Percentiles rank a stretch among this genome's conserved stretches.
These are phyloP conservation scores for Phytophthora tentaculata DNA, from an alignment of 352 stramenopile genomes.

Conservation along the genomic window DNA sequence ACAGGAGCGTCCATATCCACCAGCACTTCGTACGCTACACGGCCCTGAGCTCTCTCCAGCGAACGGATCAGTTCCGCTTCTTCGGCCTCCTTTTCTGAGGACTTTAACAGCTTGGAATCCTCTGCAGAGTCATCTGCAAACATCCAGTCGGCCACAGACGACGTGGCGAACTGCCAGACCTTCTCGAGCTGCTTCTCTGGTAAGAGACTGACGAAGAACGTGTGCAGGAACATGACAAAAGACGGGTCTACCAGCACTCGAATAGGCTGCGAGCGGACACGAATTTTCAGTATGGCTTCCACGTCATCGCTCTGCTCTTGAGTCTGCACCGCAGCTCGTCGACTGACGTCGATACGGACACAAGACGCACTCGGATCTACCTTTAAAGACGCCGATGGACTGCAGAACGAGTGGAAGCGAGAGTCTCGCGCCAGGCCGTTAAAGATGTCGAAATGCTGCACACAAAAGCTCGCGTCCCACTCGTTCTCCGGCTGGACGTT, in stretches of 20 bases:
- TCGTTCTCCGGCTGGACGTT: slow-evolving; percentile 74
- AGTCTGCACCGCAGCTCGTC: slow-evolving; percentile 29
- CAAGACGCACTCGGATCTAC: slow-evolving; percentile 39
- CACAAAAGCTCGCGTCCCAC: slow-evolving; percentile 64
- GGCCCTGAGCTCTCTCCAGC: slow-evolving; percentile 37
- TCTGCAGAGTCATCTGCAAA: slow-evolving; percentile 62
- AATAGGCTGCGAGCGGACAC: slow-evolving; percentile 64
- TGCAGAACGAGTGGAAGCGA: slow-evolving; percentile 71
- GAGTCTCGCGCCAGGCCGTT: slow-evolving; percentile 56
- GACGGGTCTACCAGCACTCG: slow-evolving; percentile 74
- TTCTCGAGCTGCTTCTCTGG: slow-evolving; percentile 74
- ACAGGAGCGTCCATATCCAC: slow-evolving; percentile 82
- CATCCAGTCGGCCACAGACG: slow-evolving; percentile 82
- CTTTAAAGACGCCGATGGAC: slow-evolving; percentile 33
- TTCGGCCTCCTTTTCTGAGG: slow-evolving; percentile 45
- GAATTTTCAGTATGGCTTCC: slow-evolving; percentile 42
- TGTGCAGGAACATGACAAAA: slow-evolving; percentile 71
- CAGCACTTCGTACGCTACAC: slow-evolving; percentile 62
- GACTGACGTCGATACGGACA: slow-evolving; percentile 54
- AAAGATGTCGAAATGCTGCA: slow-evolving; percentile 73
- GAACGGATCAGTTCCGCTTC: slow-evolving; percentile 47
- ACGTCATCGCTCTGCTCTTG: slow-evolving; percentile 23
- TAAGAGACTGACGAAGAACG: slow-evolving; percentile 75
- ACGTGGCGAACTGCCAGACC: slow-evolving; percentile 84
- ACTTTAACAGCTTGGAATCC: slow-evolving; percentile 22